Base-by-base conservation (phyloP, 495 filamentous ascomycete genomes). In the Achaetomiella virescens region DNA sequence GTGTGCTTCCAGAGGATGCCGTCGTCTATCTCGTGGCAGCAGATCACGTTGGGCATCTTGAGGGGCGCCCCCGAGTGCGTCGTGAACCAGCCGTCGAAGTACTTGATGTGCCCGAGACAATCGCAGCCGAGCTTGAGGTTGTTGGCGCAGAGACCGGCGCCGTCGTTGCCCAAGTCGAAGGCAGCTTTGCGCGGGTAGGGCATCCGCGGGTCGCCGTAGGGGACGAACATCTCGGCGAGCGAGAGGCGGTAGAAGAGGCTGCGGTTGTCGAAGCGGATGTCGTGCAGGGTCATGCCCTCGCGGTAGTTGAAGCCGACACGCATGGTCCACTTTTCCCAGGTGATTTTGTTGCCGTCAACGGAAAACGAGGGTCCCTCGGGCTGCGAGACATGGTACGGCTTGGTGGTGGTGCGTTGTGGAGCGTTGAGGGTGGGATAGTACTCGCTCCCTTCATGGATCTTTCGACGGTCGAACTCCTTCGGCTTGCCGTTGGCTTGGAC, bases 1-100 rank as follows among this genome's bases (percentile, higher is more conserved):
- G 85, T 90, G 70, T 92, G 88, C 62, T 92, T 92, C 81, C 85
- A 91, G 4, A 81, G 80, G 38, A 91, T 86, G 22, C 87, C 87
- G 45, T 75, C 76, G 59, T 88, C 84, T 61, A 86, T 82, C 58
- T 89, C 86, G 63, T 92, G 88, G 29, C 90, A 77, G 68, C 88
- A 91, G 21, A 92, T 77, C 10, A 88, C 86, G 58, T 91, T 91
- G 33, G 82, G 80, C 72, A 84, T 81, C 2, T 78, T 62, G 0
- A 80, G 69, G 0, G 84, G 77, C 24, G 80, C 75, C 20, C 88
- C 88, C 14, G 80, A 75, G 47, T 75, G 61, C 31, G 75, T 74
- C 0, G 78, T 66, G 15, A 88, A 68, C 2, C 81, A 73, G 20
- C 73, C 75, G 25, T 81, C 77, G 59, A 92, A 75, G 63, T 90